Conservation (phyloP, 345 rosid genomes). For the Mangifera indica region DNA sequence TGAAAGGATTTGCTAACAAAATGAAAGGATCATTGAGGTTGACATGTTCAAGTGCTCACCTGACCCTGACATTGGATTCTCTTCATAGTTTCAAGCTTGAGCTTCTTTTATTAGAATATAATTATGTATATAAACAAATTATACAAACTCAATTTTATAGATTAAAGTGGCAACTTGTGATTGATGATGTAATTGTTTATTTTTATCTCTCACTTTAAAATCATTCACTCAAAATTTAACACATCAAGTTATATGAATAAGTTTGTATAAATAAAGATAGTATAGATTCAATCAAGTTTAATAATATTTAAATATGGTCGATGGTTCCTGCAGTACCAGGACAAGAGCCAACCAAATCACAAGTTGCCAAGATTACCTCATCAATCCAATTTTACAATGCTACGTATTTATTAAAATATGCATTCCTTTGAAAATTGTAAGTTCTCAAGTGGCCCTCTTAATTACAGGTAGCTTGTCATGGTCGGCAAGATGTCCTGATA, state of each 20-base stretch:
- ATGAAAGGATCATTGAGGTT: neutral
- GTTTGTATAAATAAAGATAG: too few relatives aligned
- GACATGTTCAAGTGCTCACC: neutral
- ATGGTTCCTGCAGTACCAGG: slow-evolving; percentile 9
- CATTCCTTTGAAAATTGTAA: neutral
- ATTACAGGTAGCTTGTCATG: neutral
- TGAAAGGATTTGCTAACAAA: neutral
- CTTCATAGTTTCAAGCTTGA: neutral
- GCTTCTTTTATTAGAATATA: too few relatives aligned
- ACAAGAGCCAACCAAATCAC: neutral
- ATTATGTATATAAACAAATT: too few relatives aligned
- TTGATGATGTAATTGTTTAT: too few relatives aligned
- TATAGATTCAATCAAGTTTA: slow-evolving; percentile 14
- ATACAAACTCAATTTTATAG: too few relatives aligned
- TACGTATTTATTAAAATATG: neutral
- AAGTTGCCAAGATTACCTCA: slow-evolving; percentile 2
- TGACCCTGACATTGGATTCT: neutral
- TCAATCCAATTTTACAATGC: neutral
- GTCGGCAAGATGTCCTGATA: slow-evolving; percentile 10
- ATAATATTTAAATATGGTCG: neutral
- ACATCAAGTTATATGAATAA: too few relatives aligned
- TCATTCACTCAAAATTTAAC: too few relatives aligned
- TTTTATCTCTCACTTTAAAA: too few relatives aligned
- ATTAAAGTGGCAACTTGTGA: too few relatives aligned
- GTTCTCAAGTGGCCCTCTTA: neutral